Base-by-base conservation (phyloP, 169 alveolate genomes). In the Plasmodium relictum region DNA sequence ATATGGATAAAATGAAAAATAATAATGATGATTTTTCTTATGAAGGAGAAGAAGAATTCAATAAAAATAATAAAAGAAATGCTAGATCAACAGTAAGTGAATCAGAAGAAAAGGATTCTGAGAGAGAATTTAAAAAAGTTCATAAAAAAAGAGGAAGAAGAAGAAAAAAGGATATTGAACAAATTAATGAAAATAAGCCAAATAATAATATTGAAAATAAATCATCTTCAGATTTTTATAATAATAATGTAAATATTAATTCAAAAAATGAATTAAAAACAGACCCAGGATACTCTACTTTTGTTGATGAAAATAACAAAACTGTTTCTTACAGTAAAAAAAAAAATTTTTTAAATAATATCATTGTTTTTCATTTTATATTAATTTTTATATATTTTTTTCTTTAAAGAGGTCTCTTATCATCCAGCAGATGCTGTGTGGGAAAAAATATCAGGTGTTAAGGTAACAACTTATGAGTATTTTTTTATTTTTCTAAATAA, bases 391-490 rank as follows among this genome's bases (percentile, higher is more conserved):
- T 65, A 3, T 70, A 44, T 73, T 78, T 45, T 45, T 63, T 50
- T 37, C 45, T 65, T 24, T 20, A 5, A 12, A 78, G 89, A 78
- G 16, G 89, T 78, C 39, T 50, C 89, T 12, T 78, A 78, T 20
- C 73, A 62, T 14, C 89, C 89, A 3, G 89, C 89, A 22, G 89
- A 78, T 54, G 74, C 89, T 0, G 89, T 78, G 1, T 78, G 89
- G 89, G 89, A 78, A 18, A 78, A 69, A 24, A 66, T 78, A 41
- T 78, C 89, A 4, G 89, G 89, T 6, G 89, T 78, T 14, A 78
- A 78, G 89, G 89, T 78, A 78, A 41, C n/a, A 54, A 63, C 37
- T 42, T 20, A 74, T 74, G 3, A 1, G 18, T 4, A 3, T 24
- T 26, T n/a, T 26, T 8, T 26, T 68, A 22, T 68, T 8, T 41